Evolutionary conservation across 2,329 filamentous ascomycete species (phyloP).

Genomic region (Aaosphaeria arxii): DNA sequence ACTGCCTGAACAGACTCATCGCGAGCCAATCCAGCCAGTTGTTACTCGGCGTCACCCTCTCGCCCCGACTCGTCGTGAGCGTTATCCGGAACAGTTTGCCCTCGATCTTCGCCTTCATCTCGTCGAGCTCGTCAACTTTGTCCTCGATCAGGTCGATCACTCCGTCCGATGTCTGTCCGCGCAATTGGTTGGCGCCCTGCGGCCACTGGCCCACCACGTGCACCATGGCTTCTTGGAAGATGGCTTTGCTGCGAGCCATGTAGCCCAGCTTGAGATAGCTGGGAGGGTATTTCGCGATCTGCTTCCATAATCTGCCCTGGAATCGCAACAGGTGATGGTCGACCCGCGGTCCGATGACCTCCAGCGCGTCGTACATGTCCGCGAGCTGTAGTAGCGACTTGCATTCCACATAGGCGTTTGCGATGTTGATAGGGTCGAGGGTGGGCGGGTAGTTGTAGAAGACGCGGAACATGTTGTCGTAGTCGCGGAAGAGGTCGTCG

Average conservation of each 20-base stretch:
- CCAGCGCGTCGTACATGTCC: conserved; percentile 91
- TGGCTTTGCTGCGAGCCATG: conserved; percentile 74
- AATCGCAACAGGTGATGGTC: conserved; percentile 94
- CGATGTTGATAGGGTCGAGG: conserved; percentile 83
- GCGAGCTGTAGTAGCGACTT: conserved; percentile 83
- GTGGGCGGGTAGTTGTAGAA: conserved; percentile 91
- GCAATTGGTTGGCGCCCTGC: conserved; percentile 71
- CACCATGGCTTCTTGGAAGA: conserved; percentile 76
- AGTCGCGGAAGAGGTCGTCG: conserved; percentile 80
- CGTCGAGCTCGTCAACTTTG: conserved; percentile 88
- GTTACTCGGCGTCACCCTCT: conserved; percentile 75
- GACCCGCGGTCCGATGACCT: conserved; percentile 82
- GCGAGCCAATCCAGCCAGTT: conserved; percentile 88
- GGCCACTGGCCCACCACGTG: conserved; percentile 97
- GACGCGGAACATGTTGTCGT: conserved; percentile 91
- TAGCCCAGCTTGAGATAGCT: conserved; percentile 89
- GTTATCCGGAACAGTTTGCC: conserved; percentile 77
- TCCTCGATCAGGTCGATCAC: conserved; percentile 91
- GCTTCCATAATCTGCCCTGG: conserved; percentile 86
- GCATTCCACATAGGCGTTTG: conserved; percentile 89
- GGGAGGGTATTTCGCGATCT: conserved; percentile 93
- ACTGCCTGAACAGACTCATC: conserved; percentile 83
- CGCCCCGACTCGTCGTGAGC: conserved; percentile 74
- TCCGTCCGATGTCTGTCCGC: conserved; percentile 64
- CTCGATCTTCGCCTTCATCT: conserved; percentile 76